phyloP scores from a whole-genome alignment of 2,329 filamentous ascomycete species.

The Xylaria sp. region DNA sequence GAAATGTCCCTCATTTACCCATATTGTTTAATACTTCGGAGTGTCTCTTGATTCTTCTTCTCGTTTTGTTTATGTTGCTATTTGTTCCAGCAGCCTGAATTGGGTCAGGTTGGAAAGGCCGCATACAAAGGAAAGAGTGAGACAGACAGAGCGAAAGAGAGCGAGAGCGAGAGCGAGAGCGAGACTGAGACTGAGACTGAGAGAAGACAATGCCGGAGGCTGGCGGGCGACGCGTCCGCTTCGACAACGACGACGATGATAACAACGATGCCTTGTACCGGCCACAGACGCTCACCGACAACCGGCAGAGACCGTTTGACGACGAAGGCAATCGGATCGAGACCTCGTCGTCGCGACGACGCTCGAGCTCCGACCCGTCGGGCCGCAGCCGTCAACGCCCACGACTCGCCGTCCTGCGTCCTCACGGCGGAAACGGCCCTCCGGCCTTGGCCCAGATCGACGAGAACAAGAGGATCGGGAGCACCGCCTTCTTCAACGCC shows the following conservation, averaged over 20 bases:
- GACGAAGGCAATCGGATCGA: constrained; percentile 22
- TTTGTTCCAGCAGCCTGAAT: not conserved
- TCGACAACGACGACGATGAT: constrained; percentile 1
- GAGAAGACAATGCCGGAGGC: not conserved
- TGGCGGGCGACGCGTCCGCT: constrained; percentile 34
- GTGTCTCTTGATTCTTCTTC: not conserved
- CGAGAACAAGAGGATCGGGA: constrained; percentile 40
- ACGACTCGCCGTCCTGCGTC: constrained; percentile 39
- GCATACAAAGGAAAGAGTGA: not conserved
- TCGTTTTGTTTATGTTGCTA: not conserved
- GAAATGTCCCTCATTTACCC: constrained; percentile 1
- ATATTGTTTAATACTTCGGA: constrained; percentile 6
- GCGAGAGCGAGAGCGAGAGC: no score
- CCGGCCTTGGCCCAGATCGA: constrained; percentile 37
- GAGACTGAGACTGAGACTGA: not conserved
- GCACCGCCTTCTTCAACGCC: constrained; percentile 44
- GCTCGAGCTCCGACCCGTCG: constrained; percentile 45
- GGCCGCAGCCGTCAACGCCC: constrained; percentile 42
- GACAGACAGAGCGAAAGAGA: not conserved
- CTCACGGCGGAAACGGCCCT: constrained; percentile 36
- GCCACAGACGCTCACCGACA: constrained; percentile 26
- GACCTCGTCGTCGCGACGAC: constrained; percentile 35
- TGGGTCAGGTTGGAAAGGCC: not conserved
- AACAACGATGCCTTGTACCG: constrained; percentile 27
- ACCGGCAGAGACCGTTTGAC: constrained; percentile 21